These are phyloP conservation scores for Ophioceras dolichostomum DNA, from an alignment of 2,329 filamentous ascomycete genomes.

Conservation along the genomic window DNA sequence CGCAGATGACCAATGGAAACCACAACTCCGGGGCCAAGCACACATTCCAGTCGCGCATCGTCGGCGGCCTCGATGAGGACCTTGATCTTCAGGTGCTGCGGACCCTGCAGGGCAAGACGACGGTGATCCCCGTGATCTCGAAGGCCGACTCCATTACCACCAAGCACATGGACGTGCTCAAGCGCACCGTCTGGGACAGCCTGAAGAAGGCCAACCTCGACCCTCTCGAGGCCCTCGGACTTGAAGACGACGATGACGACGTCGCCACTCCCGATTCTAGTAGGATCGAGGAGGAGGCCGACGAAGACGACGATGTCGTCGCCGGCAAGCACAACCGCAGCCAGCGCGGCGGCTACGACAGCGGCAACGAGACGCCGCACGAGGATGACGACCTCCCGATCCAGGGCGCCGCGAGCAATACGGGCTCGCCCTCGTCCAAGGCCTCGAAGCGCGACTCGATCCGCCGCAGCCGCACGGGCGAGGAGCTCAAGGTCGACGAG, in stretches of 20 bases:
- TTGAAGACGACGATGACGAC: conserved; percentile 65
- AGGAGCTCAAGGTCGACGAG: conserved; percentile 35
- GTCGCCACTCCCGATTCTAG: conserved; percentile 37
- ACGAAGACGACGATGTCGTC: conserved; percentile 28
- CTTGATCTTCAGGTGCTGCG: conserved; percentile 85
- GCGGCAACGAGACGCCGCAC: conserved; percentile 9
- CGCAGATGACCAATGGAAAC: conserved; percentile 19
- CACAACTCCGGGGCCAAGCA: conserved; percentile 40
- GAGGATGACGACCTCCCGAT: conserved; percentile 22
- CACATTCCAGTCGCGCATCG: conserved; percentile 24
- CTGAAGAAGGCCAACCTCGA: conserved; percentile 79
- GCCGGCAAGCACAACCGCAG: conserved; percentile 15
- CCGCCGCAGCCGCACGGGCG: conserved; percentile 31
- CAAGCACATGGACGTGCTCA: conserved; percentile 84
- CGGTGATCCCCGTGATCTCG: conserved; percentile 86
- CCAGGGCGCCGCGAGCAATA: conserved; percentile 12
- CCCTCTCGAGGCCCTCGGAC: conserved; percentile 71
- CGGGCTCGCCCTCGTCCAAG: conserved; percentile 20
- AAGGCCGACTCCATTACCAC: conserved; percentile 97
- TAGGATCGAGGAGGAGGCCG: conserved; percentile 41
- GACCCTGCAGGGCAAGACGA: conserved; percentile 83
- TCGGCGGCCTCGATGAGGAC: conserved; percentile 71
- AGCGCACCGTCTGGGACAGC: conserved; percentile 80
- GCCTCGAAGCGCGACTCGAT: conserved; percentile 33
- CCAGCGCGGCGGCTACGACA: conserved; percentile 14